Base-by-base conservation (phyloP, 2,329 filamentous ascomycete genomes). In the Monilinia aucupariae region DNA sequence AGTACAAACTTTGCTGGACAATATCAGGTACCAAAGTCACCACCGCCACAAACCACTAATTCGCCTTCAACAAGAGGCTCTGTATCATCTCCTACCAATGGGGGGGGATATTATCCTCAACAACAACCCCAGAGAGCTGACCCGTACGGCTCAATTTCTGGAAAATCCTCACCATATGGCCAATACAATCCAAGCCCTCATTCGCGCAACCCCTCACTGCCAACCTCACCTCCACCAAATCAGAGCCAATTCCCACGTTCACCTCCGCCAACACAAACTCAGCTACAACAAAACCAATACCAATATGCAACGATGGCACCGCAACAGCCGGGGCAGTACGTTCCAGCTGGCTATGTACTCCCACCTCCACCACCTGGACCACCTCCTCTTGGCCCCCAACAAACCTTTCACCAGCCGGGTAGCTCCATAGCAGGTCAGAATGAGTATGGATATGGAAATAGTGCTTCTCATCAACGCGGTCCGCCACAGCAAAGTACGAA, bases 281-380 rank as follows among this genome's bases (percentile, higher is more conserved):
- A 69, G 43, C 74, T 75, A 48, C 55, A 67, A 13, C 72, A 72
- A 47, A 72, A 65, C 58, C 66, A 68, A 56, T 68, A 70, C 43
- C 65, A 48, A 47, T 69, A 69, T 48, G 52, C 70, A 3, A 73
- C 71, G 53, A 68, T 64, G 34, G 74, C 74, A 53, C 66, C 66
- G 49, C 77, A 77, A 37, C 73, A 76, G 34, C 72, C 75, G 20
- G 78, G 74, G 20, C 75, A 77, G 64, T 75, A 76, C 65, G 75
- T 87, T 61, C 85, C 85, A 15, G 81, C 84, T 59, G 85, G 85
- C 5, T 89, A 87, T 71, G 80, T 88, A 32, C 85, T 85, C 0
- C 86, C 86, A 22, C 86, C 86, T 4, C 86, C 86, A 13, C 86
- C 86, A 0, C 86, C 85, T 1, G 84, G 84, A 2, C 85, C 84